Evolutionary conservation across 345 rosid species (phyloP).

Genomic region (Adansonia digitata): DNA sequence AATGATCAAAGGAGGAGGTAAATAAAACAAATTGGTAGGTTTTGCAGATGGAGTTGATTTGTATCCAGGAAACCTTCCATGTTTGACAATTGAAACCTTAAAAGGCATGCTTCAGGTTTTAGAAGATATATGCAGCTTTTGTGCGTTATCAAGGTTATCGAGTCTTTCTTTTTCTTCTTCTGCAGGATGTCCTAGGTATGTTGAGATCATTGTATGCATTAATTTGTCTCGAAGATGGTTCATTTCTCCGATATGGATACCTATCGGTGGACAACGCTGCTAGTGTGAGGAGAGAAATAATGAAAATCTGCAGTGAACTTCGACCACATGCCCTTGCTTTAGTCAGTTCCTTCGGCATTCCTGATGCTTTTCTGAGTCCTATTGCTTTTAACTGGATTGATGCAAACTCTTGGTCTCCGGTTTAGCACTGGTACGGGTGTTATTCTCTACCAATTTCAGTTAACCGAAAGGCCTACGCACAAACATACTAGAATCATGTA

Average conservation of each 20-base stretch:
- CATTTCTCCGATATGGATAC: slow-evolving; percentile 65
- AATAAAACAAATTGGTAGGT: background rate
- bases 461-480: too few species aligned
- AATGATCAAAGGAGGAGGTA: background rate
- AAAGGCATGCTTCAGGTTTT: background rate
- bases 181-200: slow-evolving; percentile 52
- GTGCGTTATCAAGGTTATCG: background rate
- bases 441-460: background rate
- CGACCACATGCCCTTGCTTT: slow-evolving; percentile 76
- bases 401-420: slow-evolving; percentile 79
- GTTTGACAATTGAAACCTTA: background rate
- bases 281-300: slow-evolving; percentile 61
- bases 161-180: background rate
- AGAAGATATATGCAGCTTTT: background rate
- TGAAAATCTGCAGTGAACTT: slow-evolving; percentile 63
- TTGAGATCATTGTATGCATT: slow-evolving; percentile 71
- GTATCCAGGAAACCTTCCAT: background rate
- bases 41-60: background rate
- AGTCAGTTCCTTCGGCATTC: slow-evolving; percentile 73
- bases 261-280: slow-evolving; percentile 53
- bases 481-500: too few species aligned
- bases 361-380: slow-evolving; percentile 71
- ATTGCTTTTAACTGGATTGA: slow-evolving; percentile 85
- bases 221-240: slow-evolving; percentile 57
- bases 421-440: slow-evolving; percentile 11